Evolutionary conservation across 2,329 filamentous ascomycete genomes (phyloP).

Genomic region (Colletotrichum tofieldiae): DNA sequence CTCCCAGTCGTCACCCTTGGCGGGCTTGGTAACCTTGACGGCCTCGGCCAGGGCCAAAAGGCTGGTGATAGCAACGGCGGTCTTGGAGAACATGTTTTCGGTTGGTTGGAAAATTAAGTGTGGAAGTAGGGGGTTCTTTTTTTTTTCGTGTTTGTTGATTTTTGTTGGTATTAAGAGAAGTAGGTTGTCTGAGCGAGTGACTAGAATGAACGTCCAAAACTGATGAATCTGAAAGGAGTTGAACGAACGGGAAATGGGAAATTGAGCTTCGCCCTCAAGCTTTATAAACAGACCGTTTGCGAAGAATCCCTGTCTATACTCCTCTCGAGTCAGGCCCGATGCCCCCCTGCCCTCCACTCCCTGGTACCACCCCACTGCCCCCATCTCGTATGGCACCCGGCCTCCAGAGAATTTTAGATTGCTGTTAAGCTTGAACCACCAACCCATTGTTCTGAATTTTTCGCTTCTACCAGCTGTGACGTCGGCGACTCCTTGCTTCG

Average conservation of each 20-base stretch:
- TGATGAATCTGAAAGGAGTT: conserved; percentile 36
- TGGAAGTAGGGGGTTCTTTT: background rate
- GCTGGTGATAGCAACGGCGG: conserved; percentile 33
- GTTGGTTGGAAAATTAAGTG: conserved; percentile 6
- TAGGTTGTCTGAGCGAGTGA: conserved; percentile 39
- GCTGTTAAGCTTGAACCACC: conserved; percentile 33
- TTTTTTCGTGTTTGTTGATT: background rate
- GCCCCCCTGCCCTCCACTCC: conserved; percentile 17
- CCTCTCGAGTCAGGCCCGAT: conserved; percentile 34
- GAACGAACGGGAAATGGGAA: background rate
- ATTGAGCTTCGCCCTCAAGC: conserved; percentile 27
- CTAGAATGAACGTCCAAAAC: conserved; percentile 37
- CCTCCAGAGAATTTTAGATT: conserved; percentile 39
- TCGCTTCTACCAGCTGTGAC: conserved; percentile 14
- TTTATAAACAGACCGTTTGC: conserved; percentile 38
- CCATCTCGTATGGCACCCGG: conserved; percentile 41
- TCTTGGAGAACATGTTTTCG: conserved; percentile 42
- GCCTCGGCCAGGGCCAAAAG: conserved; percentile 38
- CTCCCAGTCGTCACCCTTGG: conserved; percentile 39
- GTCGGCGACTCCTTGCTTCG: conserved; percentile 28
- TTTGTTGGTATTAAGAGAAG: conserved; percentile 30
- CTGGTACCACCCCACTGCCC: conserved; percentile 32
- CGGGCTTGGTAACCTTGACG: conserved; percentile 36
- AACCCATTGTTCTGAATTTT: conserved; percentile 8
- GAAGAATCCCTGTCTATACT: conserved; percentile 26